Evolutionary conservation across 768 basidiomycete genomes (phyloP).

Genomic region (Tubosaeta brunneosetosa): DNA sequence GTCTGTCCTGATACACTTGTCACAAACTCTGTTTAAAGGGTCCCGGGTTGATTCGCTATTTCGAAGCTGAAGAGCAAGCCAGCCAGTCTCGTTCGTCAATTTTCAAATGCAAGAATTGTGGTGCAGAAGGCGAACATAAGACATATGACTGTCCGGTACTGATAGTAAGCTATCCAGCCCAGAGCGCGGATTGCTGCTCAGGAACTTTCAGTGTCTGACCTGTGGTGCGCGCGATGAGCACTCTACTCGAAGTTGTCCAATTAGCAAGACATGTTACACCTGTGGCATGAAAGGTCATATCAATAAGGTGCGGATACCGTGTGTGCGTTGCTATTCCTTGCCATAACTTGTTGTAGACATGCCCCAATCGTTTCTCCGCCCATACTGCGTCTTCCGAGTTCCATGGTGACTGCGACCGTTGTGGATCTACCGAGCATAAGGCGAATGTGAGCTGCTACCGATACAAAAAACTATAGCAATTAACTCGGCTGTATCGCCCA

Average conservation of each 20-base stretch:
- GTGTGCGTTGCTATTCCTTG: background rate
- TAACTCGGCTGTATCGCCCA: conserved; percentile 24
- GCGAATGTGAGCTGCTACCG: conserved; percentile 46
- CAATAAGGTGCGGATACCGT: conserved; percentile 42
- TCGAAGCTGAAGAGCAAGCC: conserved; percentile 46
- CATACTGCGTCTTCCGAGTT: conserved; percentile 13
- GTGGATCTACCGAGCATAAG: conserved; percentile 59
- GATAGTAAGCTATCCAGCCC: conserved; percentile 48
- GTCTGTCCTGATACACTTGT: background rate
- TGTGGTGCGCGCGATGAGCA: conserved; percentile 82
- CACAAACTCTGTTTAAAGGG: conserved; percentile 33
- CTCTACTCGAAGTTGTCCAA: conserved; percentile 70
- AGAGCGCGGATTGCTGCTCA: background rate
- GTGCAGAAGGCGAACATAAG: conserved; percentile 67
- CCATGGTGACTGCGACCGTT: conserved; percentile 60
- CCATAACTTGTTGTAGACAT: conserved; percentile 42
- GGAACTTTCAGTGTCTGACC: conserved; percentile 57
- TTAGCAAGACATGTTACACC: conserved; percentile 72
- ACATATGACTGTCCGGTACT: conserved; percentile 63
- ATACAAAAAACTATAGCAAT: background rate
- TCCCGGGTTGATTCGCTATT: conserved; percentile 56
- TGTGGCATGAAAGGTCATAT: conserved; percentile 86
- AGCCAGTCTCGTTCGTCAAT: conserved; percentile 38
- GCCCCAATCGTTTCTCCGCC: conserved; percentile 54
- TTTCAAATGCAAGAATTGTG: conserved; percentile 72